phyloP scores from a whole-genome alignment of 2,329 filamentous ascomycete species.

The Sarocladium kiliense region DNA sequence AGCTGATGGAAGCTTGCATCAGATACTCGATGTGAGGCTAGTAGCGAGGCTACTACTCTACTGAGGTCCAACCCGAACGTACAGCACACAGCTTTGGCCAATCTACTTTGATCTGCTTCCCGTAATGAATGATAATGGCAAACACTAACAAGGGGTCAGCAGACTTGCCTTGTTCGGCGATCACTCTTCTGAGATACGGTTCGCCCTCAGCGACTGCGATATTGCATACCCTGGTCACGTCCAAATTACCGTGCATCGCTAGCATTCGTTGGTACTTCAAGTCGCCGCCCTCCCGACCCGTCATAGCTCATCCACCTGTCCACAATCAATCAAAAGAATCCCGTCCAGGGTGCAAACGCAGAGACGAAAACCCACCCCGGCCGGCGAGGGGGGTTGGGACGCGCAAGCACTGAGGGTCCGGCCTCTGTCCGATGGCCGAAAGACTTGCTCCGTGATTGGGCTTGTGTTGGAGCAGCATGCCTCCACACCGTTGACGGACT shows the following conservation, averaged over 20 bases:
- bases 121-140: neutral
- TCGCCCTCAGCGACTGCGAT: neutral
- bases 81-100: neutral
- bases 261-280: neutral
- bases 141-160: neutral
- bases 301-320: neutral
- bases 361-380: neutral
- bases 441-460: slow-evolving; percentile 1
- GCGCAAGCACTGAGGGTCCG: slow-evolving; percentile 9
- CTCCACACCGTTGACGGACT: neutral
- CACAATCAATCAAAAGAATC: neutral
- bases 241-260: slow-evolving; percentile 2
- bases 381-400: neutral
- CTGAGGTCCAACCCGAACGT: neutral
- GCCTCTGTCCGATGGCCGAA: slow-evolving; percentile 5
- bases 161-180: slow-evolving; percentile 1
- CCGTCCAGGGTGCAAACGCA: neutral
- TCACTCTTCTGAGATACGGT: neutral
- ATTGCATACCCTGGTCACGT: neutral
- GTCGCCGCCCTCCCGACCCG: neutral
- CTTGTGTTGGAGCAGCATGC: neutral
- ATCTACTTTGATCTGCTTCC: neutral
- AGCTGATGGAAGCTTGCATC: neutral
- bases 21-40: neutral
- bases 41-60: neutral